Evolutionary conservation across 2,329 filamentous ascomycete species (phyloP).

Genomic region (Drechslera avenae): DNA sequence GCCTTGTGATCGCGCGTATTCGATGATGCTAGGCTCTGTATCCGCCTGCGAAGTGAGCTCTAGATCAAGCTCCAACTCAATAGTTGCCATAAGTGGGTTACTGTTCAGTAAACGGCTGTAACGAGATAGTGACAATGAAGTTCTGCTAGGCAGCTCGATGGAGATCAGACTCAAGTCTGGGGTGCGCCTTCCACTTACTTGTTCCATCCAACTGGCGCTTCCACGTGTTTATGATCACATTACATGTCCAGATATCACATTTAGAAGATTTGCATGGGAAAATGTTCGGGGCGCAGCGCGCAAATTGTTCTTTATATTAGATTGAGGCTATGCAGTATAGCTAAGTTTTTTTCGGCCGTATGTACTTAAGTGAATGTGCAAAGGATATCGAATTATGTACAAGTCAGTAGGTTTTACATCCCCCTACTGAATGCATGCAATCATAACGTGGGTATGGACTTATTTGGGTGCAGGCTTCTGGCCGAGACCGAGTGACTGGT

Average conservation of each 20-base stretch:
- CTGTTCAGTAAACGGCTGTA: not conserved
- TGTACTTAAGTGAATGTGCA: conserved; percentile 13
- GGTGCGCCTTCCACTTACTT: conserved; percentile 11
- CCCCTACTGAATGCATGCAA: not conserved
- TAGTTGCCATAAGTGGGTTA: not conserved
- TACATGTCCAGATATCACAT: not conserved
- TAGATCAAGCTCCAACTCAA: conserved; percentile 24
- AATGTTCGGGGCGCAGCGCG: too few relatives aligned
- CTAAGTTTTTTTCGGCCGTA: not conserved
- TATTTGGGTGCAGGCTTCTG: conserved; percentile 27
- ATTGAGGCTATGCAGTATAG: not conserved
- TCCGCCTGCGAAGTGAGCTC: conserved; percentile 17
- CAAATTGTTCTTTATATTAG: conserved; percentile 2
- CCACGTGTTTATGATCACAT: not conserved
- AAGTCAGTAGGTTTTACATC: conserved; percentile 6
- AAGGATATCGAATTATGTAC: conserved; percentile 15
- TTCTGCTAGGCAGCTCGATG: too few relatives aligned
- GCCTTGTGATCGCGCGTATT: conserved; percentile 56
- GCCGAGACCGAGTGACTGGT: conserved; percentile 60
- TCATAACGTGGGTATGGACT: not conserved
- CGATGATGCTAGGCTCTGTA: conserved; percentile 47
- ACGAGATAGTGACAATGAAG: not conserved
- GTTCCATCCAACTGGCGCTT: not conserved
- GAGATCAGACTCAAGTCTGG: not conserved
- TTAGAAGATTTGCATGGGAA: not conserved